Base-by-base conservation (phyloP, 2,329 filamentous ascomycete genomes). In the Amphichorda felina region DNA sequence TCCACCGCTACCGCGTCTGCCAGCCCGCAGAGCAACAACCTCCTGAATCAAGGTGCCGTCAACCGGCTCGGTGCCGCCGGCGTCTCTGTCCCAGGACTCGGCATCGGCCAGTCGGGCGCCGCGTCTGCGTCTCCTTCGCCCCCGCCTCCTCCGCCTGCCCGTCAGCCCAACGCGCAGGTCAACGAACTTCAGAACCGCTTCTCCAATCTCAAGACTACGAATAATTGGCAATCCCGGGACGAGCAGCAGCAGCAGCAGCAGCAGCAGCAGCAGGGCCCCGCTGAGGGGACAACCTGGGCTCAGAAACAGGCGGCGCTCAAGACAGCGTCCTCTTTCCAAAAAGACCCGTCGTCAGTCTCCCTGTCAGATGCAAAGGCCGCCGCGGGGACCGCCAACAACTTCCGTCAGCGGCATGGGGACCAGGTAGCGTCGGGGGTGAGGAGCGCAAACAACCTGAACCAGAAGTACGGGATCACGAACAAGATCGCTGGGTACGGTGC, bases 51-150 rank as follows among this genome's bases (percentile, higher is more conserved):
- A 47, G 72, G 66, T 5, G 79, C 85, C 5, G 53, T 80, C 37
- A 68, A 61, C 39, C 70, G 84, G 29, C 66, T 95, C 8, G 74
- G 78, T 9, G 70, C 75, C 26, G 79, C 83, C 1, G 87, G 87
- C 1, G 67, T 94, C 5, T 82, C 79, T 0, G 84, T 94, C 0
- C 80, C 86, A 1, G 81, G 72, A 0, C 63, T 94, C 4, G 82
- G 82, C 5, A 93, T 94, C 41, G 78, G 75, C 38, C 21, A 10
- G 21, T 24, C 21, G 21, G 21, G 10, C 21, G 10, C 21, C 10
- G 21, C 7, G 9, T 6, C 31, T 6, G 33, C 51, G 43, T 40
- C 45, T 29, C 44, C 51, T 27, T 45, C 50, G 39, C 50, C 40
- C 5, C 34, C 47, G 33, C 41, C 47, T 19, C 43, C 47, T 34